These are phyloP conservation scores for Canavalia ensiformis DNA, from an alignment of 306 rosid genomes.

Conservation along the genomic window DNA sequence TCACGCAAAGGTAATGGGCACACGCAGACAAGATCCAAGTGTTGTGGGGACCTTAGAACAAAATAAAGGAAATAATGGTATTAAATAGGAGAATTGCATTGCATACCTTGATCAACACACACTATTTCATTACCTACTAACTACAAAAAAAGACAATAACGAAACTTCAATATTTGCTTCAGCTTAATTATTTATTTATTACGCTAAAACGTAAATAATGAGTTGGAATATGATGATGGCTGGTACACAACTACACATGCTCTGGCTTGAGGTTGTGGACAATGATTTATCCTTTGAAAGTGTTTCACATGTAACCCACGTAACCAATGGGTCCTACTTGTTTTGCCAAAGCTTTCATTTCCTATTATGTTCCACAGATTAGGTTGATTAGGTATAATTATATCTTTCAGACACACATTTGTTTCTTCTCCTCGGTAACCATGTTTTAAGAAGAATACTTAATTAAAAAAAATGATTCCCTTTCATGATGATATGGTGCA, in stretches of 20 bases:
- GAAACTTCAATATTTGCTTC: not conserved
- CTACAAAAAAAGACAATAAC: not conserved
- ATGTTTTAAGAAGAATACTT: not conserved
- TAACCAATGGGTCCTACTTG: constrained; percentile 32
- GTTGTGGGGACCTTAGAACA: constrained; percentile 40
- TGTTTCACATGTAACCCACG: constrained; percentile 51
- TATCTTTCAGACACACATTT: constrained; percentile 12
- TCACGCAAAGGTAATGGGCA: constrained; percentile 17
- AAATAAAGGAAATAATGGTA: not conserved
- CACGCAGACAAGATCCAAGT: constrained; percentile 30
- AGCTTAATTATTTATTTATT: not conserved
- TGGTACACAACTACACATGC: constrained; percentile 46
- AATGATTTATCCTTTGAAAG: constrained; percentile 23
- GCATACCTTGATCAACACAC: not conserved
- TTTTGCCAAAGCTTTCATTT: not conserved
- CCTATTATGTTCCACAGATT: constrained; percentile 37
- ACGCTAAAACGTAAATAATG: constrained; percentile 18
- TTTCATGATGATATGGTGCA: not conserved
- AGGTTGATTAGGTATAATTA: constrained; percentile 50
- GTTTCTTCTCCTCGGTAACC: constrained; percentile 2
- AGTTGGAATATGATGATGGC: constrained; percentile 11
- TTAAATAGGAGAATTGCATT: constrained; percentile 25
- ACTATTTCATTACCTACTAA: constrained; percentile 39
- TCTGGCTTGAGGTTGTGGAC: constrained; percentile 36
- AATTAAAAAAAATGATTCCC: not conserved